These are phyloP conservation scores for Malassezia vespertilionis DNA, from an alignment of 1,284 basidiomycete genomes.

Conservation along the genomic window DNA sequence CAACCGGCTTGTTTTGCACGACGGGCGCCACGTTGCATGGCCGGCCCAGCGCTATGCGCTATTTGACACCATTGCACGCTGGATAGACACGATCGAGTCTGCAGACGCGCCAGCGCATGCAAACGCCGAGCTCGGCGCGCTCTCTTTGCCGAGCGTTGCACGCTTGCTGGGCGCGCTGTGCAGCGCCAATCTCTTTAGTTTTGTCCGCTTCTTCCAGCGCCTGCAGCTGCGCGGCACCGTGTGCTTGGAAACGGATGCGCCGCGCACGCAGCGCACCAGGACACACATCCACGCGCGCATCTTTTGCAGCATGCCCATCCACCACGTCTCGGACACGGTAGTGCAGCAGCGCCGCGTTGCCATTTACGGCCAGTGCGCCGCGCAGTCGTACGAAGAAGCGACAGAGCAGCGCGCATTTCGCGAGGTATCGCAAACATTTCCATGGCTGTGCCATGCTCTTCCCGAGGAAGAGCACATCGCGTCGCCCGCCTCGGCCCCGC, in stretches of 20 bases:
- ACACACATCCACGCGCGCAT: slow-evolving; percentile 28
- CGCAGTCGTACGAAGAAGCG: slow-evolving; percentile 44
- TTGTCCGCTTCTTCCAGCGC: slow-evolving; percentile 69
- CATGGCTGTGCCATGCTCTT: neutral
- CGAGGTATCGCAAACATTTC: slow-evolving; percentile 17
- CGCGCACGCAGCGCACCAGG: neutral
- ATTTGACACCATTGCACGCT: slow-evolving; percentile 1
- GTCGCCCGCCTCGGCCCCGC: neutral
- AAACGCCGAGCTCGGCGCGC: neutral
- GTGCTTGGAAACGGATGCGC: neutral
- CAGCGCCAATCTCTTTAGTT: slow-evolving; percentile 65
- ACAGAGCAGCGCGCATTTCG: slow-evolving; percentile 34
- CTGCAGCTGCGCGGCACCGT: slow-evolving; percentile 63
- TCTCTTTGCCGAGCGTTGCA: neutral
- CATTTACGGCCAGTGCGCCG: slow-evolving; percentile 37
- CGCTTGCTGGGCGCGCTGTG: slow-evolving; percentile 60
- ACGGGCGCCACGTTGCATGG: slow-evolving; percentile 6
- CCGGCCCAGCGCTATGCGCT: slow-evolving; percentile 7
- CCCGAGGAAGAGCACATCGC: neutral
- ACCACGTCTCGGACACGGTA: slow-evolving; percentile 22
- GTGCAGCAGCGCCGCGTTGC: slow-evolving; percentile 33
- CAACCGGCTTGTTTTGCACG: slow-evolving; percentile 2
- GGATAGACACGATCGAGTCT: slow-evolving; percentile 7
- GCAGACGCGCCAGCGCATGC: neutral
- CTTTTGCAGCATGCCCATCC: slow-evolving; percentile 32